These are phyloP conservation scores for Verticillium isaacii DNA, from an alignment of 2,329 filamentous ascomycete species.

Conservation along the genomic window DNA sequence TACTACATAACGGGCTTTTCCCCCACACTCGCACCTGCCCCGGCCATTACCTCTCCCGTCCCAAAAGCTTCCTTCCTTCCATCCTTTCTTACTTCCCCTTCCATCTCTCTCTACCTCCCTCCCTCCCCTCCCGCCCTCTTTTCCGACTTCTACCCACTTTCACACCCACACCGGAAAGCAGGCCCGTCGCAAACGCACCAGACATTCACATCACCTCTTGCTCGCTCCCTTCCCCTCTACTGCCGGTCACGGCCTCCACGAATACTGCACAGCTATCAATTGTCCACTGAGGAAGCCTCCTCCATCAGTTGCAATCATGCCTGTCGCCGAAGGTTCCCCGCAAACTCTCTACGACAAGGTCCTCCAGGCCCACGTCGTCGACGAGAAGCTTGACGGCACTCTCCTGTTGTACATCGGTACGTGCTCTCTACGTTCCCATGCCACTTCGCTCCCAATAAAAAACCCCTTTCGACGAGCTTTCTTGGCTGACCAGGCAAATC, in stretches of 20 bases:
- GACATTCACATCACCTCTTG: neutral
- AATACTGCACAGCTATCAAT: neutral
- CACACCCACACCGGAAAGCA: neutral
- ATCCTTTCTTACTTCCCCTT: neutral
- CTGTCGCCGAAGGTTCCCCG: conserved; percentile 64
- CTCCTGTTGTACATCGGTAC: conserved; percentile 88
- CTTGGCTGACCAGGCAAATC: neutral
- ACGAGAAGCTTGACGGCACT: conserved; percentile 92
- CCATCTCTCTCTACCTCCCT: neutral
- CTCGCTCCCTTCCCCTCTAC: neutral
- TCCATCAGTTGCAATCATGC: conserved; percentile 54
- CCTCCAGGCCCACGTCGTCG: conserved; percentile 88
- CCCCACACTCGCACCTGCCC: conserved; percentile 3
- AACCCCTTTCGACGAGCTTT: neutral
- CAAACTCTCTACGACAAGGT: conserved; percentile 98
- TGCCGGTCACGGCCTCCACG: neutral
- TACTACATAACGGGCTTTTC: neutral
- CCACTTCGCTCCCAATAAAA: neutral
- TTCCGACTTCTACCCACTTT: neutral
- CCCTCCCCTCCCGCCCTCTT: neutral
- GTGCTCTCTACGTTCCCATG: conserved; percentile 19
- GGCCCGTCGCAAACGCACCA: neutral
- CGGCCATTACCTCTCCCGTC: conserved; percentile 4
- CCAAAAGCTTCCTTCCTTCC: conserved; percentile 3
- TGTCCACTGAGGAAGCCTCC: neutral